A percentile compares a stretch with the other conserved stretches of the same genome.
phyloP scores from a whole-genome alignment of 441 rosid genomes.

The Geranium incanum region DNA sequence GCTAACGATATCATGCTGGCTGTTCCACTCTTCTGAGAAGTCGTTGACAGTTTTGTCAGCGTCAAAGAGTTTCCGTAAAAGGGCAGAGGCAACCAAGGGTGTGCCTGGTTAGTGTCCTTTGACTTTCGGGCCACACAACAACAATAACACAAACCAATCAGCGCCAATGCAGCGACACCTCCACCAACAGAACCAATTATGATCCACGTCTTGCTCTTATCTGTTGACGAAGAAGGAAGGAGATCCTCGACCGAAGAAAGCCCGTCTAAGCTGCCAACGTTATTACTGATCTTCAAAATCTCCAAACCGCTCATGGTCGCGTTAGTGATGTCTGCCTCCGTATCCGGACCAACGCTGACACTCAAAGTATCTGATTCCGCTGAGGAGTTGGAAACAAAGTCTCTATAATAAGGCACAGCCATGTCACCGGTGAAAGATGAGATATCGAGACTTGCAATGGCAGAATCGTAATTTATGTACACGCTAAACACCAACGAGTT shows the following conservation, averaged over 20 bases:
- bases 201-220: constrained; percentile 32
- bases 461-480: constrained; percentile 66
- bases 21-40: constrained; percentile 76
- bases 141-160: constrained; percentile 53
- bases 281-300: constrained; percentile 75
- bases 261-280: constrained; percentile 65
- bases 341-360: constrained; percentile 84
- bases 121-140: constrained; percentile 39
- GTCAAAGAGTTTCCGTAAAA: constrained; percentile 84
- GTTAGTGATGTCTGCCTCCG: constrained; percentile 42
- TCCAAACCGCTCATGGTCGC: constrained; percentile 85
- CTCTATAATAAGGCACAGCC: constrained; percentile 57
- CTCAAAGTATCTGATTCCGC: constrained; percentile 44
- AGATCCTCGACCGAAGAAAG: constrained; percentile 48
- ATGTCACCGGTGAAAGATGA: constrained; percentile 50
- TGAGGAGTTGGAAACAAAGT: constrained; percentile 62
- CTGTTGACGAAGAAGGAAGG: constrained; percentile 43
- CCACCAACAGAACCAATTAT: constrained; percentile 52
- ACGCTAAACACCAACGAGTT: constrained; percentile 70
- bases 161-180: constrained; percentile 30
- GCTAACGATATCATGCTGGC: constrained; percentile 77
- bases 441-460: constrained; percentile 61
- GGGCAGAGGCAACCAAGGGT: constrained; percentile 76
- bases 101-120: constrained; percentile 52
- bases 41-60: constrained; percentile 62